Evolutionary conservation across 306 rosid genomes (phyloP).

Genomic region (Cucumis sativus): Cucumber_9930_V3 NC_026658.2:3822501-3823000

Average conservation of each 20-base stretch:
- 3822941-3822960: neutral
- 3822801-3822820: constrained; percentile 16
- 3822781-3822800: constrained; percentile 30
- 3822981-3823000: neutral
- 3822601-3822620: constrained; percentile 1
- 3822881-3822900: neutral
- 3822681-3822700: neutral
- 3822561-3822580: neutral
- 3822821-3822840: constrained; percentile 7
- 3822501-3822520: neutral
- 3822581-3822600: constrained; percentile 3
- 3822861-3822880: constrained; percentile 38
- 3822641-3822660: neutral
- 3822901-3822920: neutral
- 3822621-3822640: neutral
- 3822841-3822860: constrained; percentile 50
- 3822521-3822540: neutral
- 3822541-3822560: neutral
- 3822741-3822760: neutral
- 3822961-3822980: neutral
- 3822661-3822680: neutral
- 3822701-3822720: neutral
- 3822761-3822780: constrained; percentile 52
- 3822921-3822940: neutral
- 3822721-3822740: neutral